Base-by-base conservation (phyloP, 2,329 filamentous ascomycete genomes). In the Trichoderma polysporum region DNA sequence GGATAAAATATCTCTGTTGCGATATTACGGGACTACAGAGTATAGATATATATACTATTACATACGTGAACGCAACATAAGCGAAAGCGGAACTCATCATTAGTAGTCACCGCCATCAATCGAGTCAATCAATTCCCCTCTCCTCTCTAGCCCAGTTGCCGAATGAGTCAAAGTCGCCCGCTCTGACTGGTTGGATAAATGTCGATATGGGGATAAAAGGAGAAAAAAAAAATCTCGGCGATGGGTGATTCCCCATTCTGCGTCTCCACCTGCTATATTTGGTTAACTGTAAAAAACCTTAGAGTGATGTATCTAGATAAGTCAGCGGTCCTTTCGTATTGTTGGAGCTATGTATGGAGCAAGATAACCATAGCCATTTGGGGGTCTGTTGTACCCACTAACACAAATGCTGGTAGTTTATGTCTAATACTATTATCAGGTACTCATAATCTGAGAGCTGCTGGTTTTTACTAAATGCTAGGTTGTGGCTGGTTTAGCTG, bases 161-260 rank as follows among this genome's bases (percentile, higher is more conserved):
- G 65, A 62, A 67, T 67, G 65, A 67, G 65, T 67, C 65, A 63
- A 67, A 54, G 31, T 31, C 33, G 31, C 13, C 47, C 8, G 6
- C 25, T 62, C 47, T 53, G 25, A 62, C 33, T 62, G 59, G 59
- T 9, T 41, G 47, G 59, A 29, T 39, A 52, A 62, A 47, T 29
- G 13, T 27, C n/a, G 35, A 27, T 39, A 52, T 31, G 17, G 59
- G 35, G 47, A 8, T 22, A 5, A 7, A 8, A 22, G 35, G n/a
- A 45, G 19, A 39, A 37, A 33, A 22, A 57, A 49, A 45, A 60
- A 60, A 47, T 25, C 27, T 29, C 12, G 4, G 13, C 8, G 13
- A 39, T 6, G 41, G n/a, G 22, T 45, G 22, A 45, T n/a, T 9
- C 19, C 22, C 47, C 22, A 50, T 4, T 27, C 25, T 50, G 13